These are phyloP conservation scores for Brasenia schreberi DNA, from an alignment of 164 flowering plant genomes.

Conservation along the genomic window DNA sequence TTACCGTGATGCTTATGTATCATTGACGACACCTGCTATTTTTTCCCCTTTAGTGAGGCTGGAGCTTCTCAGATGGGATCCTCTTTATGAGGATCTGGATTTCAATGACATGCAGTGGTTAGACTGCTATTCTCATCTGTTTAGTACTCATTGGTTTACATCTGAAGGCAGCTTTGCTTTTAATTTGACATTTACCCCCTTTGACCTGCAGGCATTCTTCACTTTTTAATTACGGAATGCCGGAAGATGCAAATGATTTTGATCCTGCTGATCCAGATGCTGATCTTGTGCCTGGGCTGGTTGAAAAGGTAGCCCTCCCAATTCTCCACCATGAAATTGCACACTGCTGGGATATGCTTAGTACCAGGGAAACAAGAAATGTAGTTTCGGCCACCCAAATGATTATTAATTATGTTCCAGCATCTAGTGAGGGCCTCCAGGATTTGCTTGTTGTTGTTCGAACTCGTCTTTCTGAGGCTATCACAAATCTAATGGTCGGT, in stretches of 20 bases:
- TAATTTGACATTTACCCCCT: background rate
- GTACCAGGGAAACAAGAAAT: conserved; percentile 60
- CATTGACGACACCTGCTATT: conserved; percentile 62
- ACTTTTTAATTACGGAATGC: conserved; percentile 64
- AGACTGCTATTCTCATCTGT: background rate
- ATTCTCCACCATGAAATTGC: conserved; percentile 75
- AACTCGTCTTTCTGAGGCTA: conserved; percentile 62
- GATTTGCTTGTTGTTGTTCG: conserved; percentile 54
- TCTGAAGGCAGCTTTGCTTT: background rate
- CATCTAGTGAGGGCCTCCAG: conserved; percentile 52
- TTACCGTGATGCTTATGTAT: conserved; percentile 86
- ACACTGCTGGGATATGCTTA: conserved; percentile 88
- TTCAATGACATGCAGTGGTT: conserved; percentile 89
- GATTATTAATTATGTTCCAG: conserved; percentile 51
- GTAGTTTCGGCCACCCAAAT: conserved; percentile 70
- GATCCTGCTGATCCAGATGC: conserved; percentile 62
- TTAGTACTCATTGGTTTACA: no score
- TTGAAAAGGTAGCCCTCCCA: conserved; percentile 84
- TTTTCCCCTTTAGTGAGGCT: conserved; percentile 89
- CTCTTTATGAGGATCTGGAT: conserved; percentile 58
- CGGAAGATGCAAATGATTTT: conserved; percentile 40
- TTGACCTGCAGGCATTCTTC: conserved; percentile 53
- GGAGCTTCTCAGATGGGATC: conserved; percentile 97
- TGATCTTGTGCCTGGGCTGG: conserved; percentile 73
- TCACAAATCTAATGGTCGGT: conserved; percentile 47